Percentiles rank a stretch among this genome's conserved stretches.
Conservation (phyloP, 177 flowering plant species). For the Vitis hybrid region DNA sequence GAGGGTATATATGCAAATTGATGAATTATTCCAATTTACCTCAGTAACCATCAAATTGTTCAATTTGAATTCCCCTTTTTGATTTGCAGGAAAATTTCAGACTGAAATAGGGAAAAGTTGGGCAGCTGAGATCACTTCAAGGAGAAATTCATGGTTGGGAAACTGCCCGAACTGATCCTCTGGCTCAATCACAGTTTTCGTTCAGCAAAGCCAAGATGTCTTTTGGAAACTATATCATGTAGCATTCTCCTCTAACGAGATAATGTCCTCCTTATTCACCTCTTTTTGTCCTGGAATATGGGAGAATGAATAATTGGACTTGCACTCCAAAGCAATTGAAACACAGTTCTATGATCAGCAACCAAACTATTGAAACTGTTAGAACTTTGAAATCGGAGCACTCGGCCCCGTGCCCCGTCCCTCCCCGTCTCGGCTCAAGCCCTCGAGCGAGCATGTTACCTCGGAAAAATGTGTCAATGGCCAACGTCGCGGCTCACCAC, state of each 20-base stretch:
- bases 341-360: neutral
- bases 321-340: neutral
- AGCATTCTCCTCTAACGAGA: neutral
- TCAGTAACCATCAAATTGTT: no score
- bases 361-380: neutral
- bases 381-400: neutral
- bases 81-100: slow-evolving; percentile 79
- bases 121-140: slow-evolving; percentile 85
- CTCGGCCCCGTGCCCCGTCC: no score
- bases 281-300: neutral
- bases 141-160: slow-evolving; percentile 60
- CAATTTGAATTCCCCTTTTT: neutral
- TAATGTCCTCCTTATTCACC: neutral
- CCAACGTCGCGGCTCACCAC: no score
- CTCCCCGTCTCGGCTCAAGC: no score
- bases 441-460: no score
- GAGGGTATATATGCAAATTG: no score
- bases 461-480: no score
- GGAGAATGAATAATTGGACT: neutral
- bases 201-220: neutral
- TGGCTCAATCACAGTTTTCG: neutral
- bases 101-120: slow-evolving; percentile 89
- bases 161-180: slow-evolving; percentile 21
- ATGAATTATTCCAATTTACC: no score
- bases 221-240: neutral